These are phyloP conservation scores for Fraxinus ornus DNA, from an alignment of 305 asterid genomes.

Conservation along the genomic window DNA sequence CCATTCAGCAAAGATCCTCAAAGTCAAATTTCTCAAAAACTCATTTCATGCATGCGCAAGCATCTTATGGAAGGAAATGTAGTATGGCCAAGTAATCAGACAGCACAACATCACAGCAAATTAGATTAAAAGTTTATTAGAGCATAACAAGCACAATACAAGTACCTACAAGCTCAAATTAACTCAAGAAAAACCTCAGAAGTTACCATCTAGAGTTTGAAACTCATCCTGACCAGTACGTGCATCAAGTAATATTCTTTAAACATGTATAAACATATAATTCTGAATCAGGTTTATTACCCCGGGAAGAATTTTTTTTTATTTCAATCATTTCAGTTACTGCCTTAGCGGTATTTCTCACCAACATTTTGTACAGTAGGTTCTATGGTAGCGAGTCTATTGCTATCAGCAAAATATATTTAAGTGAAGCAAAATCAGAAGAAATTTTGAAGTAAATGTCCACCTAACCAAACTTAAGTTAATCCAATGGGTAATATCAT, in stretches of 20 bases:
- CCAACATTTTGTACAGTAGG: conserved; percentile 1
- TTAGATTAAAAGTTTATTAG: conserved; percentile 15
- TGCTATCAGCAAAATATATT: not conserved
- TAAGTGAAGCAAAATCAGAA: not conserved
- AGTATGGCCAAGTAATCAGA: conserved; percentile 17
- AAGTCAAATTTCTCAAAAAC: conserved; percentile 12
- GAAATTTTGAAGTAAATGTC: not conserved
- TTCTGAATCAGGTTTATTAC: conserved; percentile 9
- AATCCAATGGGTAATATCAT: not conserved
- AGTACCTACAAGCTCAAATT: conserved; percentile 9
- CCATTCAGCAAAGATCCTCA: not conserved
- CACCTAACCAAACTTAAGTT: not conserved
- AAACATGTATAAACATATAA: conserved; percentile 19
- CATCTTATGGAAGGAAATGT: conserved; percentile 15
- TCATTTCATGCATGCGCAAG: conserved; percentile 8
- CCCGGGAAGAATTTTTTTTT: conserved; percentile 3
- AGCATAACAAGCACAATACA: conserved; percentile 14
- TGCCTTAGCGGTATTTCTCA: conserved; percentile 8
- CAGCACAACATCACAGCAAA: conserved; percentile 6
- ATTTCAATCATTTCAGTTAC: conserved; percentile 18
- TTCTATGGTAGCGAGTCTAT: not conserved
- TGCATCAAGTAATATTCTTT: not conserved
- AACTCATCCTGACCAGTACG: conserved; percentile 6
- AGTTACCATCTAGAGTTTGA: conserved; percentile 13
- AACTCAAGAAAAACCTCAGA: not conserved